Evolutionary conservation across 2,329 filamentous ascomycete genomes (phyloP).

Genomic region (Trichoderma atrobrunneum): DNA sequence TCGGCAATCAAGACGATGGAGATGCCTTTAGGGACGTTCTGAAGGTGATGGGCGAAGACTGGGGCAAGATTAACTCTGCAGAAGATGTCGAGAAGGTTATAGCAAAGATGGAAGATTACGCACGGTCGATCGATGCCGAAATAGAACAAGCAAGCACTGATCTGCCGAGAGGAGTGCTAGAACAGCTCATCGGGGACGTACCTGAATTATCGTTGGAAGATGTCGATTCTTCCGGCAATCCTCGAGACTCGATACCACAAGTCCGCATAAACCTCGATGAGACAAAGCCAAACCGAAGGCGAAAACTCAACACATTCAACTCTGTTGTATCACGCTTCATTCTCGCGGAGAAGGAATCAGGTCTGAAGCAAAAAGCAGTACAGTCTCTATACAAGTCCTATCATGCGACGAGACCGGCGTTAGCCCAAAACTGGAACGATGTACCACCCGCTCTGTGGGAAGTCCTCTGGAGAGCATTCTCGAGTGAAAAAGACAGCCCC

Average conservation of each 20-base stretch:
- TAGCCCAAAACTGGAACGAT: slow-evolving; percentile 47
- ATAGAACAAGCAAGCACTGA: slow-evolving; percentile 33
- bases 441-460: slow-evolving; percentile 62
- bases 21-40: slow-evolving; percentile 37
- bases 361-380: slow-evolving; percentile 36
- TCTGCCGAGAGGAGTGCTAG: slow-evolving; percentile 33
- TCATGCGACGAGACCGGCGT: slow-evolving; percentile 41
- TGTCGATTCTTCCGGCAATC: neutral
- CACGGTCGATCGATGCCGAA: slow-evolving; percentile 35
- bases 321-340: slow-evolving; percentile 28
- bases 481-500: slow-evolving; percentile 50
- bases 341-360: slow-evolving; percentile 29
- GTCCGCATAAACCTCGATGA: slow-evolving; percentile 32
- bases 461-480: slow-evolving; percentile 63
- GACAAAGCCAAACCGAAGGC: slow-evolving; percentile 39
- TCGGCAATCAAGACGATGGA: slow-evolving; percentile 36
- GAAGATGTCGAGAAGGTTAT: slow-evolving; percentile 37
- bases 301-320: slow-evolving; percentile 40
- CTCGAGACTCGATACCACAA: slow-evolving; percentile 29
- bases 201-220: slow-evolving; percentile 27
- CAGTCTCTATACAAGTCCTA: slow-evolving; percentile 50
- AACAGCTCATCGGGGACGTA: slow-evolving; percentile 33
- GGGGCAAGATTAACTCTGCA: slow-evolving; percentile 32
- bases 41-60: slow-evolving; percentile 32
- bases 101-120: slow-evolving; percentile 35